Evolutionary conservation across 2,329 filamentous ascomycete genomes (phyloP).

Genomic region (Stagonosporopsis tanaceti): DNA sequence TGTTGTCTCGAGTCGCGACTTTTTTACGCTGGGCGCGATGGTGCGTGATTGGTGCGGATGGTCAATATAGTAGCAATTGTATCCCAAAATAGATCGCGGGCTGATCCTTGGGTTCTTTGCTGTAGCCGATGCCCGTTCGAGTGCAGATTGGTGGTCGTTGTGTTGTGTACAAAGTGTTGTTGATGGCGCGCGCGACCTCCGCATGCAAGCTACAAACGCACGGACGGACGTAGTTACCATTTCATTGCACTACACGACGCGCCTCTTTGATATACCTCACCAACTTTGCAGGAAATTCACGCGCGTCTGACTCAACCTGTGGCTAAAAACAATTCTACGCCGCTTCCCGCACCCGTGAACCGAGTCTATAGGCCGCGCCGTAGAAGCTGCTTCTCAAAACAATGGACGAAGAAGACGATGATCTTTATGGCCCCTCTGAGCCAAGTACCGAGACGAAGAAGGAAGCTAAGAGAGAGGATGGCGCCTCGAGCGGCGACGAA

Average conservation of each 20-base stretch:
- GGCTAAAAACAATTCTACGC: neutral
- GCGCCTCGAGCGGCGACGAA: slow-evolving; percentile 51
- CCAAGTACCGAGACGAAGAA: slow-evolving; percentile 32
- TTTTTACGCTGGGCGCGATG: neutral
- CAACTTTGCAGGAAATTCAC: neutral
- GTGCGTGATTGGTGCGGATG: neutral
- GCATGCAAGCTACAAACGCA: slow-evolving; percentile 14
- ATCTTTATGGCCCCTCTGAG: slow-evolving; percentile 57
- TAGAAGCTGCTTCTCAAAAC: slow-evolving; percentile 6
- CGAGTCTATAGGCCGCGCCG: neutral
- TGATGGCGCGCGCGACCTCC: slow-evolving; percentile 1
- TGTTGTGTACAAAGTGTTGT: slow-evolving; percentile 2
- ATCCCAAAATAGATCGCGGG: too few relatives aligned
- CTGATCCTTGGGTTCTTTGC: neutral
- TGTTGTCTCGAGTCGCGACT: slow-evolving; percentile 16
- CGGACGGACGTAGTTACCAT: slow-evolving; percentile 28
- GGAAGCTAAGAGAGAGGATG: slow-evolving; percentile 36
- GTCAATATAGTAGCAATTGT: neutral
- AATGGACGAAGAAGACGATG: slow-evolving; percentile 63
- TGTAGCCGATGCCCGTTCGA: neutral
- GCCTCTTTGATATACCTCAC: neutral
- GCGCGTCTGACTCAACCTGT: neutral
- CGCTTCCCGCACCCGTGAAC: neutral
- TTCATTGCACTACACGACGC: slow-evolving; percentile 1
- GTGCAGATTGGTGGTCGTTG: neutral